Evolutionary conservation across 2,329 filamentous ascomycete species (phyloP).

Genomic region (Sclerotinia sclerotiorum): DNA sequence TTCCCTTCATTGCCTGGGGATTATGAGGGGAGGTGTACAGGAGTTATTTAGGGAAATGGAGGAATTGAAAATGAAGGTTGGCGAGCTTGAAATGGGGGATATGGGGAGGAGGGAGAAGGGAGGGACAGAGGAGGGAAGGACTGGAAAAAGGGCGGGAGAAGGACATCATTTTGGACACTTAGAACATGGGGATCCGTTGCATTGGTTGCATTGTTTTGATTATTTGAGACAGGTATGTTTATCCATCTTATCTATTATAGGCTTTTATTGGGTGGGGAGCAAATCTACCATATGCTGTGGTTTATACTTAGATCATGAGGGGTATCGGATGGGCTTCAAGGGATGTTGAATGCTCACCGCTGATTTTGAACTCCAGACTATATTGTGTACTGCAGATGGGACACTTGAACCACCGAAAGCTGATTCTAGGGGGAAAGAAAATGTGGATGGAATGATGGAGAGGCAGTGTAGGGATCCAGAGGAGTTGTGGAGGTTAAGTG

Average conservation of each 20-base stretch:
- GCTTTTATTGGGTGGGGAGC: background rate
- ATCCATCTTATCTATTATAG: background rate
- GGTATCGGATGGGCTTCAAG: background rate
- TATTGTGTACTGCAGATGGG: slow-evolving; percentile 18
- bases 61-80: background rate
- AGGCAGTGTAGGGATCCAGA: slow-evolving; percentile 12
- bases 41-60: slow-evolving; percentile 18
- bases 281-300: background rate
- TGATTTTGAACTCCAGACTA: background rate
- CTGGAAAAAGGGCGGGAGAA: background rate
- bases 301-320: background rate
- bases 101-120: background rate
- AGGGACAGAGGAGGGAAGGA: background rate
- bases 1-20: slow-evolving; percentile 16
- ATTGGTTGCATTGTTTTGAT: slow-evolving; percentile 25
- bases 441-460: slow-evolving; percentile 19
- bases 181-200: slow-evolving; percentile 16
- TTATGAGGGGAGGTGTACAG: slow-evolving; percentile 18
- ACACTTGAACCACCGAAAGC: slow-evolving; percentile 18
- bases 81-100: background rate
- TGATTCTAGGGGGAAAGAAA: slow-evolving; percentile 10
- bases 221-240: slow-evolving; percentile 24
- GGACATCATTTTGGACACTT: slow-evolving; percentile 11
- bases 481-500: slow-evolving; percentile 9
- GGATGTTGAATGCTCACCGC: background rate